Percentiles rank a stretch among this genome's conserved stretches.
These are phyloP conservation scores for Phlebiopsis gigantea DNA, from an alignment of 768 basidiomycete genomes.

Conservation along the genomic window DNA sequence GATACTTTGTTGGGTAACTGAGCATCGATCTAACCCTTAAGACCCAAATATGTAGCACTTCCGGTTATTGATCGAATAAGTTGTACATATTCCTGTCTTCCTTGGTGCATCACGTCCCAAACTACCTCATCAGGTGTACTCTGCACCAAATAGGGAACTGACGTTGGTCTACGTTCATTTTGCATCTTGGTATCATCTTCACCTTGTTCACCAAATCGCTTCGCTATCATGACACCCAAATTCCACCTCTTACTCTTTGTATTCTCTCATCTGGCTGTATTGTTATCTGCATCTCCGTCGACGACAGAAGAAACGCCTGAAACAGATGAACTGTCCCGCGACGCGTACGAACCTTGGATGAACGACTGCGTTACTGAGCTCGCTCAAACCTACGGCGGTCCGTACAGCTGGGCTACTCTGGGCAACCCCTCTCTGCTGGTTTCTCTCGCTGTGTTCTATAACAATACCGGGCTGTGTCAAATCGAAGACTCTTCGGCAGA, in stretches of 20 bases:
- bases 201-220: too few relatives aligned
- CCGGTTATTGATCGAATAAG: too few relatives aligned
- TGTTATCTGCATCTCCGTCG: neutral
- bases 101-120: too few relatives aligned
- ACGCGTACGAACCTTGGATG: neutral
- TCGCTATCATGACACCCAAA: neutral
- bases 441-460: neutral
- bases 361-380: neutral
- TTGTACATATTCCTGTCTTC: too few relatives aligned
- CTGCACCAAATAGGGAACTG: too few relatives aligned
- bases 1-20: too few relatives aligned
- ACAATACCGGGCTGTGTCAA: neutral
- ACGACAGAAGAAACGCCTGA: neutral
- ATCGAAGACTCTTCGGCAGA: neutral
- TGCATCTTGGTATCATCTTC: too few relatives aligned
- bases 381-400: neutral
- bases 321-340: neutral
- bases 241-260: neutral
- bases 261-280: neutral
- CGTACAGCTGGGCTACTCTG: neutral
- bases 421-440: neutral
- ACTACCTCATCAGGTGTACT: too few relatives aligned
- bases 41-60: too few relatives aligned
- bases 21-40: too few relatives aligned
- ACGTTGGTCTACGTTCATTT: too few relatives aligned